Conservation (phyloP, 2,329 filamentous ascomycete species). For the Pyrenochaeta sp. region DNA sequence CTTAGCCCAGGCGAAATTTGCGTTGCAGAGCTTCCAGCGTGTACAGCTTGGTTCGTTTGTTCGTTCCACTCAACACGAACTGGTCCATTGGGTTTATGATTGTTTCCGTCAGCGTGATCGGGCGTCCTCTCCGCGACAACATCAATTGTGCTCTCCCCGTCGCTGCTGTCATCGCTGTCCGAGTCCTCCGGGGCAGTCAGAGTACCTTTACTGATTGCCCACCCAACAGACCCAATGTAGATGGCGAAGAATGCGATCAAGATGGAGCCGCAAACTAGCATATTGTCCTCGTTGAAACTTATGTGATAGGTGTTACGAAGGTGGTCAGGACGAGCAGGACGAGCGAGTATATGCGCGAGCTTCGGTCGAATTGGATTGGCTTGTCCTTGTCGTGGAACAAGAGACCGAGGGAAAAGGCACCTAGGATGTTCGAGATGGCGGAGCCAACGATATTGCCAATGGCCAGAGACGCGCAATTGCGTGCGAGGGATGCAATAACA, state of each 20-base stretch:
- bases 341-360: conserved; percentile 57
- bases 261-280: conserved; percentile 47
- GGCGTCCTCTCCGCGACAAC: conserved; percentile 18
- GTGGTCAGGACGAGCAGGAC: conserved; percentile 54
- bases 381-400: conserved; percentile 48
- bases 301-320: conserved; percentile 46
- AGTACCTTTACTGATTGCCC: conserved; percentile 55
- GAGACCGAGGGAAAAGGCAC: conserved; percentile 63
- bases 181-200: conserved; percentile 52
- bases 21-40: not conserved
- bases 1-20: not conserved
- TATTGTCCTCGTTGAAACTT: conserved; percentile 38
- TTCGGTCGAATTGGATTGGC: conserved; percentile 54
- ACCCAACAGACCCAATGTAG: conserved; percentile 56
- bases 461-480: conserved; percentile 57
- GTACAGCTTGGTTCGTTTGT: not conserved
- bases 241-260: conserved; percentile 54
- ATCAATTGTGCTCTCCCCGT: conserved; percentile 26
- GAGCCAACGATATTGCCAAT: conserved; percentile 65
- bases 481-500: conserved; percentile 57
- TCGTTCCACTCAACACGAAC: not conserved
- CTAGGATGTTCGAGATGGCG: conserved; percentile 63
- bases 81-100: conserved; percentile 3
- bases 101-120: conserved; percentile 9
- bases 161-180: conserved; percentile 50